These are phyloP conservation scores for Setomelanomma holmii DNA, from an alignment of 2,329 filamentous ascomycete genomes.

Conservation along the genomic window DNA sequence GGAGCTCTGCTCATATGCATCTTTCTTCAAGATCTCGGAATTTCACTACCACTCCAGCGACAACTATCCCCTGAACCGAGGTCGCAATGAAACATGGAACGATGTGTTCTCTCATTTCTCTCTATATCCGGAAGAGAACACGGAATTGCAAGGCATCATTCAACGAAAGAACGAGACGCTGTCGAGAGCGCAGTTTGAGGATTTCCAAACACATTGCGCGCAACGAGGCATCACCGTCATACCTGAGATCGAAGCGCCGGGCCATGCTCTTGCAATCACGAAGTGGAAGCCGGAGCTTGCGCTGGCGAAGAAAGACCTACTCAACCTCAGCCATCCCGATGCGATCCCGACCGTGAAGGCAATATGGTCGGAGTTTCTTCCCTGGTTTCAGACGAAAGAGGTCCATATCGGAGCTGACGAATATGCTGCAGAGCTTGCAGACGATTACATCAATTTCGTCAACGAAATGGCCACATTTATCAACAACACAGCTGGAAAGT, in stretches of 20 bases:
- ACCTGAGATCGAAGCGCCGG: conserved; percentile 49
- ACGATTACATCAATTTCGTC: conserved; percentile 49
- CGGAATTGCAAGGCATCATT: conserved; percentile 42
- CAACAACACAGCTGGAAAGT: conserved; percentile 38
- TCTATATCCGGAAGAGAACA: conserved; percentile 46
- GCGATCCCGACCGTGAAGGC: conserved; percentile 45
- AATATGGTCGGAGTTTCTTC: conserved; percentile 48
- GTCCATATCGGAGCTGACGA: conserved; percentile 50
- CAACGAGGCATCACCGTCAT: conserved; percentile 46
- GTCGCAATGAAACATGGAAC: conserved; percentile 55
- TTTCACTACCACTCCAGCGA: conserved; percentile 61
- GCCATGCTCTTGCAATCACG: conserved; percentile 46
- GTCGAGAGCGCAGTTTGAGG: conserved; percentile 43
- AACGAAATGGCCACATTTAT: conserved; percentile 46
- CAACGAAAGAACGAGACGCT: conserved; percentile 47
- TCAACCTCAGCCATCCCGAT: conserved; percentile 47
- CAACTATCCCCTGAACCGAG: conserved; percentile 58
- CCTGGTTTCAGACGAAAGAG: conserved; percentile 49
- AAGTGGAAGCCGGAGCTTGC: conserved; percentile 51
- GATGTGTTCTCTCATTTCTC: conserved; percentile 57
- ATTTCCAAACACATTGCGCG: conserved; percentile 45
- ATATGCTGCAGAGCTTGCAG: conserved; percentile 42
- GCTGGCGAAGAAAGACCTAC: conserved; percentile 43
- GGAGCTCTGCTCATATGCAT: conserved; percentile 54
- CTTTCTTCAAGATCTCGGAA: conserved; percentile 58